Evolutionary conservation across 768 basidiomycete genomes (phyloP).

Genomic region (Lactifluus hygrophoroides): DNA sequence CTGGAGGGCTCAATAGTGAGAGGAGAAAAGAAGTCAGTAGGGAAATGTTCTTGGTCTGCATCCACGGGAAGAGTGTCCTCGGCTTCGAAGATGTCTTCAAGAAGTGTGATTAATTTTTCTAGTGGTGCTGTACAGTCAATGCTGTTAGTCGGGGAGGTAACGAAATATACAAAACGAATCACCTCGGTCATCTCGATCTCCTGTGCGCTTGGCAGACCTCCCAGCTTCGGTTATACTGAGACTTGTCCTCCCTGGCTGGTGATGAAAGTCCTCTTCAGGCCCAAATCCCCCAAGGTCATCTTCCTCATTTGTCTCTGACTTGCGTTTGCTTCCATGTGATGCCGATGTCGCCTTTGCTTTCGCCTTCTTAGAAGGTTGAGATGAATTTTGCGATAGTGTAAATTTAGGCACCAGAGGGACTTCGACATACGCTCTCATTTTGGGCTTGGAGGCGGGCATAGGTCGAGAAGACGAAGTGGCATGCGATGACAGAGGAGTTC

Average conservation of each 20-base stretch:
- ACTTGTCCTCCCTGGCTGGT: slow-evolving; percentile 28
- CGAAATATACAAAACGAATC: background rate
- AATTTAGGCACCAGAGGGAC: slow-evolving; percentile 24
- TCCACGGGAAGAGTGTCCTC: slow-evolving; percentile 64
- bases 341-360: background rate
- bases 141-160: background rate
- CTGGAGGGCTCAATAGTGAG: slow-evolving; percentile 47
- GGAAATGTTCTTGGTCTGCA: slow-evolving; percentile 40
- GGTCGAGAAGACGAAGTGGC: background rate
- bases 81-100: slow-evolving; percentile 82
- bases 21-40: slow-evolving; percentile 55
- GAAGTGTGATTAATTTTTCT: slow-evolving; percentile 64
- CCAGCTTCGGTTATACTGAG: slow-evolving; percentile 27
- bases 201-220: slow-evolving; percentile 49
- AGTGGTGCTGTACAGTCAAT: slow-evolving; percentile 40
- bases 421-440: slow-evolving; percentile 25
- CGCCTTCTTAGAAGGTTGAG: slow-evolving; percentile 18
- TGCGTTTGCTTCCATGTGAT: slow-evolving; percentile 10
- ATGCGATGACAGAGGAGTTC: slow-evolving; percentile 1
- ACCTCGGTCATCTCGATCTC: slow-evolving; percentile 75
- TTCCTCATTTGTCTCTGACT: slow-evolving; percentile 17
- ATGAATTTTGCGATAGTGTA: slow-evolving; percentile 10
- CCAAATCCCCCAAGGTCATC: slow-evolving; percentile 28
- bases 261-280: slow-evolving; percentile 33
- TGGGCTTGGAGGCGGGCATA: slow-evolving; percentile 19